Conservation (phyloP, 129 eudicot species). For the Lonicera japonica region DNA sequence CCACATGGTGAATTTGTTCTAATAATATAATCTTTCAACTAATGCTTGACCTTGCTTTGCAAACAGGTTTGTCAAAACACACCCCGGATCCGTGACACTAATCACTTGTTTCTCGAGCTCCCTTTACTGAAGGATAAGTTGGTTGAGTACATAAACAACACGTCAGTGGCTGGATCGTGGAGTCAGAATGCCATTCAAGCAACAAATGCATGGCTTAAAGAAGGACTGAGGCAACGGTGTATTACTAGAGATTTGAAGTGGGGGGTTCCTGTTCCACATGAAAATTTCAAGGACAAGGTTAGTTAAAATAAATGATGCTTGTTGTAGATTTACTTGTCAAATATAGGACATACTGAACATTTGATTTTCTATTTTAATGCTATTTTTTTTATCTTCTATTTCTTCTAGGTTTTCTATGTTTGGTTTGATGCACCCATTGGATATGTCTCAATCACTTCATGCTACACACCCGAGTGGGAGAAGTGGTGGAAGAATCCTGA, state of each 20-base stretch:
- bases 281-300: conserved; percentile 81
- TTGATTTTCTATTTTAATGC: not conserved
- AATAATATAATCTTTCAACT: not conserved
- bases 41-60: conserved; percentile 4
- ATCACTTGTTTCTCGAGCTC: conserved; percentile 93
- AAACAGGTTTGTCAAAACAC: conserved; percentile 62
- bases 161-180: conserved; percentile 86
- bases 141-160: conserved; percentile 53
- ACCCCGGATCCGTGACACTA: conserved; percentile 85
- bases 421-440: conserved; percentile 99
- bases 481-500: conserved; percentile 99
- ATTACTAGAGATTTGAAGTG: conserved; percentile 96
- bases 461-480: conserved; percentile 93
- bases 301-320: not conserved
- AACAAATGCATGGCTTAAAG: conserved; percentile 93
- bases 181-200: conserved; percentile 94
- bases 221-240: conserved; percentile 79
- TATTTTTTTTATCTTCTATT: not conserved
- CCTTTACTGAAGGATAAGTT: conserved; percentile 63
- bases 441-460: conserved; percentile 84
- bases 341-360: not conserved
- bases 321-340: not conserved
- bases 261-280: conserved; percentile 99
- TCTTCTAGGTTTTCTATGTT: conserved; percentile 80
- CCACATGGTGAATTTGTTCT: not conserved